A percentile compares a stretch with the other conserved stretches of the same genome.
phyloP scores from a whole-genome alignment of 2,329 filamentous ascomycete species.

The Stagonosporopsis vannaccii region DNA sequence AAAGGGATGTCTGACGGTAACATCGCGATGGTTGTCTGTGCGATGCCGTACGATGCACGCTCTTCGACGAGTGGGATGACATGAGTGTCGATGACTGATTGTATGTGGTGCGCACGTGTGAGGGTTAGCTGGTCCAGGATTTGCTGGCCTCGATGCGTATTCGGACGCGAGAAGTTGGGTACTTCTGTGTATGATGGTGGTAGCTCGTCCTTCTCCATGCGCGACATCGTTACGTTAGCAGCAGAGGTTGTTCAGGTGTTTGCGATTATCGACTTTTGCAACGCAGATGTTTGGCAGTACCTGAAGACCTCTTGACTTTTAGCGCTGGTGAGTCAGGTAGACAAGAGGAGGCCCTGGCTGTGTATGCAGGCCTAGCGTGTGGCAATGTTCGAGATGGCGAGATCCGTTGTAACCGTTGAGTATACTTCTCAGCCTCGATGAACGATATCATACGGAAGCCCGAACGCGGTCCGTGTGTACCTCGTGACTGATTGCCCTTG shows the following conservation, averaged over 20 bases:
- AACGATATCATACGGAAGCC: constrained; percentile 17
- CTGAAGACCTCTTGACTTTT: background rate
- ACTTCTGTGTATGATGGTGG: constrained; percentile 40
- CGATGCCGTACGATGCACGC: constrained; percentile 52
- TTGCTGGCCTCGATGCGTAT: constrained; percentile 32
- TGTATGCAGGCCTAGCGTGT: background rate
- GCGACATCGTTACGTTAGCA: constrained; percentile 15
- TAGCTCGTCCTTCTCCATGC: constrained; percentile 21
- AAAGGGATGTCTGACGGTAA: constrained; percentile 53
- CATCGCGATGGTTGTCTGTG: constrained; percentile 54
- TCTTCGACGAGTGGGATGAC: constrained; percentile 53
- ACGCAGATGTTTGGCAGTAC: background rate
- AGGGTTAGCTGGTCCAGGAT: constrained; percentile 48
- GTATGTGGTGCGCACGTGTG: constrained; percentile 52
- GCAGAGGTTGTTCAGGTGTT: background rate
- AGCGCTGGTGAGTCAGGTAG: background rate
- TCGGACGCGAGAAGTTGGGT: constrained; percentile 14
- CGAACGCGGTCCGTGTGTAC: background rate
- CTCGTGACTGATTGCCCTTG: constrained; percentile 4
- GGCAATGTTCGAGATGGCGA: constrained; percentile 5
- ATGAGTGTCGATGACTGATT: constrained; percentile 47
- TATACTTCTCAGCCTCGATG: constrained; percentile 19
- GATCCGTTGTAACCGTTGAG: constrained; percentile 2
- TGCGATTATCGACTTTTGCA: background rate
- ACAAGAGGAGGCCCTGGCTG: background rate